Conservation (phyloP, 305 asterid genomes). For the Andrographis paniculata region DNA sequence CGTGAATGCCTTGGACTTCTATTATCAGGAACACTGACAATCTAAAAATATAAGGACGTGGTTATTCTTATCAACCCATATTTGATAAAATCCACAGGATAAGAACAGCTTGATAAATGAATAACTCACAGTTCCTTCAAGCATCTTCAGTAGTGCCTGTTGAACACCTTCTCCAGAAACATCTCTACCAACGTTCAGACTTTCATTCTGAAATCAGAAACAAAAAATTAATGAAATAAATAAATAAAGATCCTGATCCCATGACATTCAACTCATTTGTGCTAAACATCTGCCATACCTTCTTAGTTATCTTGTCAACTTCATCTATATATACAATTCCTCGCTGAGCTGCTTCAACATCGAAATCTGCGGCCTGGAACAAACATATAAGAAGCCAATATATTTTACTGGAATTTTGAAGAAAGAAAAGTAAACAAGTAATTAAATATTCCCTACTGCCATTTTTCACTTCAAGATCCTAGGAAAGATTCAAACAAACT, state of each 20-base stretch:
- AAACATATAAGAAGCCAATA: conserved; percentile 19
- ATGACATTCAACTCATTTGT: conserved; percentile 4
- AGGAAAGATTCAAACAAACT: no score
- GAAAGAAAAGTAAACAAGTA: conserved; percentile 1
- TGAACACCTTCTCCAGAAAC: conserved; percentile 88
- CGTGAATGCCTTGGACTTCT: conserved; percentile 47
- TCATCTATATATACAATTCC: conserved; percentile 83
- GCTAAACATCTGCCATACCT: conserved; percentile 33
- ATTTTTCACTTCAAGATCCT: no score
- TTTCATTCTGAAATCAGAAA: conserved; percentile 51
- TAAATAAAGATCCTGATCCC: conserved; percentile 17
- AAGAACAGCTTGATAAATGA: conserved; percentile 11
- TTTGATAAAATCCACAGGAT: conserved; percentile 6
- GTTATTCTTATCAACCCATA: conserved; percentile 11
- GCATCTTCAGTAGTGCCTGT: conserved; percentile 77
- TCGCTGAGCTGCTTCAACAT: conserved; percentile 73
- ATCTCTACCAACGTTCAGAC: conserved; percentile 63
- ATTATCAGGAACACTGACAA: conserved; percentile 71
- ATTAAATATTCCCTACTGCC: conserved; percentile 6
- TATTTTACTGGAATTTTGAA: conserved; percentile 8
- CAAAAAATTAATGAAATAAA: conserved; percentile 21
- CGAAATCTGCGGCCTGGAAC: conserved; percentile 57
- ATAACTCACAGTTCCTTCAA: conserved; percentile 77
- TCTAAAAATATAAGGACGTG: conserved; percentile 25
- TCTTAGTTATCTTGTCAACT: conserved; percentile 82